Evolutionary conservation across 257 asterid species (phyloP).

Genomic region (Rauvolfia tetraphylla): DNA sequence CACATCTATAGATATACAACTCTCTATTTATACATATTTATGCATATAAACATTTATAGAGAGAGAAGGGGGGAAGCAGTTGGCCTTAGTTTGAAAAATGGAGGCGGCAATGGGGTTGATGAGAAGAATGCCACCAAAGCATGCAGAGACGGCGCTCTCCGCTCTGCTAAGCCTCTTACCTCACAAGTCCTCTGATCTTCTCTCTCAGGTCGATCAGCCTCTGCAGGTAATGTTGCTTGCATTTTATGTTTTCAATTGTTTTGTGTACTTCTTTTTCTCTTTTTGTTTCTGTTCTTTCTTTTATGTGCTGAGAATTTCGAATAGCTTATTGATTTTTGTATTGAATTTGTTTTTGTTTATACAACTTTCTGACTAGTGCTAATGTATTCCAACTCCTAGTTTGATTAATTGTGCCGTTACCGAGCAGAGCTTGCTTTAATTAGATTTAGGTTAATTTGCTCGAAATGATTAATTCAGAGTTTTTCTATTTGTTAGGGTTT

Average conservation of each 20-base stretch:
- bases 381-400: neutral
- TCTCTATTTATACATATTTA: too few relatives aligned
- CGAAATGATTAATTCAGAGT: neutral
- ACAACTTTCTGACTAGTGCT: neutral
- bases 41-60: neutral
- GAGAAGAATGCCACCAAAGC: conserved; percentile 95
- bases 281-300: neutral
- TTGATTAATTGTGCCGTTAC: neutral
- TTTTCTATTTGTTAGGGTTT: conserved; percentile 11
- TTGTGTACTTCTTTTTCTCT: neutral
- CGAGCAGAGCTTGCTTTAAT: conserved; percentile 1
- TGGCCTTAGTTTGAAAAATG: conserved; percentile 10
- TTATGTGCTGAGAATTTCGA: neutral
- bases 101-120: conserved; percentile 98
- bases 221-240: conserved; percentile 55
- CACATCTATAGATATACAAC: neutral
- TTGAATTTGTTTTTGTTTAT: neutral
- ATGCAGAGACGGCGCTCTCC: conserved; percentile 73
- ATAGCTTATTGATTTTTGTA: neutral
- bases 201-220: conserved; percentile 96
- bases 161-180: conserved; percentile 92
- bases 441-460: conserved; percentile 6
- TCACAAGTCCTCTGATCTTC: conserved; percentile 89
- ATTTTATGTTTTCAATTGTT: neutral
- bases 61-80: neutral